Evolutionary conservation across 2,329 filamentous ascomycete genomes (phyloP), one percentile per base, ranked within the genome.

Genomic region (Stagonosporopsis tanaceti): DNA sequence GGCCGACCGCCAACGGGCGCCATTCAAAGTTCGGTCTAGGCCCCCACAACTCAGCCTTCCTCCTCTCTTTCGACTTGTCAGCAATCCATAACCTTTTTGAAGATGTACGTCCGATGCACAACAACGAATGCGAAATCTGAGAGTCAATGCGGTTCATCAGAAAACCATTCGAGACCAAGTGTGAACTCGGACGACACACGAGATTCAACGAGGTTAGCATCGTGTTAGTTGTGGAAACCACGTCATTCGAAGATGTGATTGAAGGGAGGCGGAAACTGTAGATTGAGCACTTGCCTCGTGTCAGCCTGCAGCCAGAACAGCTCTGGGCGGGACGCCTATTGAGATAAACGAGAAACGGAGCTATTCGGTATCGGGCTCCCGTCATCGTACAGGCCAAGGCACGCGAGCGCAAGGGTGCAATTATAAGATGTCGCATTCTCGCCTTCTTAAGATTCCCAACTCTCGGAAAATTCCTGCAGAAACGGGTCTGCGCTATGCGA

Each of bases 361-460:
- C 27, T 48, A 22, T 28, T 44, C 25, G 44, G 57, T 47, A 55
- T 62, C 60, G 57, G 57, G 54, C 56, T 50, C 45, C 35, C 54
- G 40, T 50, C 50, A 51, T 61, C 30, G 40, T 45, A 60, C 50
- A 53, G 51, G 40, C 28, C 52, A 55, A 55, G 53, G 53, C 53
- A 62, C 53, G 53, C 59, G 53, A 60, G 28, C 27, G 44, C 59
- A 60, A 59, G 62, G 59, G 30, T 35, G 34, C 28, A 32, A 53
- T n/a, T 15, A 53, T 53, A 60, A 52, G 32, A 52, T 25, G 22
- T 22, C 34, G 6, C 34, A 24, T 35, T 5, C 35, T 53, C 32
- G 37, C 47, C 32, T 24, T 25, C 24, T 8, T 32, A 2, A 9
- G 9, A 2, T 5, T 32, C 9, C 6, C 14, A 15, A 11, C 39